Evolutionary conservation across 257 asterid species (phyloP), one percentile per base, ranked within the genome.

Genomic region (Euphrasia confusa): DNA sequence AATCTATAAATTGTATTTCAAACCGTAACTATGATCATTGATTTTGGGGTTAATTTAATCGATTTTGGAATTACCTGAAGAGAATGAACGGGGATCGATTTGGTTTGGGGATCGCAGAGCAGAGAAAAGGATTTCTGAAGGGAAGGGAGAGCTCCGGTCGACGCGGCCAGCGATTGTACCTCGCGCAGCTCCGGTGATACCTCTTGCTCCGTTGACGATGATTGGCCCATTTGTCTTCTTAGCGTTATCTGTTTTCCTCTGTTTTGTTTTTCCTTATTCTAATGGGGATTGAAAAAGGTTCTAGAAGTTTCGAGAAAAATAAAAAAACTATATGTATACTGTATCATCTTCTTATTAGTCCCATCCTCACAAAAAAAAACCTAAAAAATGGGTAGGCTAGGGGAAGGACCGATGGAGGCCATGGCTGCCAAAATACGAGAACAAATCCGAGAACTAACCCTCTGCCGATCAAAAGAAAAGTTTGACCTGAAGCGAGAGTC

Each of bases 91-190:
- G 96, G 88, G 24, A 91, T 80, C 50, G 88, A 74, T 55, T 72
- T 27, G 13, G 88, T 79, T 71, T 84, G 80, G 63, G 88, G 83
- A 77, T 85, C 81, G 56, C 96, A 80, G 64, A 91, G 85, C 54
- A 71, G 63, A 49, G 95, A 77, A 71, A 91, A 91, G 0, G 92
- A 75, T 54, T 86, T 80, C 9, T 75, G 72, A 17, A 91, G 92
- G 53, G 78, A 70, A 8, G 94, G 84, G 37, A 91, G 92, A 53
- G 92, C 92, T 64, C 98, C 98, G 44, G 95, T 82, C 4, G 98
- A 80, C 1, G 98, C 95, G 24, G 95, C 96, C n/a, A 82, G 74
- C 4, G 96, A 78, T 73, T 86, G 90, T 60, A 84, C 84, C 67
- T 85, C 82, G 17, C 84, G 79, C 79, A 80, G 82, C 72, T 75